Conservation (phyloP, 2,329 filamentous ascomycete species). For the Phialophora macrospora region DNA sequence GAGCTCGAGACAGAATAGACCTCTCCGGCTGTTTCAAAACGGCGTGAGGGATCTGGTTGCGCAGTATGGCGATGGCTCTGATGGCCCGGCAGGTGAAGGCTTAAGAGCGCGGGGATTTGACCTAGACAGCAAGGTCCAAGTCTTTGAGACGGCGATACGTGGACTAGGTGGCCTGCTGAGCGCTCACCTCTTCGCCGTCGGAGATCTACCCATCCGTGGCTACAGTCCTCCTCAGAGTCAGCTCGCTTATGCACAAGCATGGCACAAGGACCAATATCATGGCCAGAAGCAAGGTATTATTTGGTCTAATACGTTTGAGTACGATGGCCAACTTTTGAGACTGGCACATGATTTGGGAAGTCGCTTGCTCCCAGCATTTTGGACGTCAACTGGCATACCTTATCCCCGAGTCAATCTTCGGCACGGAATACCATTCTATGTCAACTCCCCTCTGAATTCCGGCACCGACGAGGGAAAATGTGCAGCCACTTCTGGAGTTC, state of each 20-base stretch:
- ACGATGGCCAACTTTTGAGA: conserved; percentile 88
- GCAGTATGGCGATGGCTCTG: conserved; percentile 83
- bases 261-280: conserved; percentile 44
- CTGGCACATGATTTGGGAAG: conserved; percentile 84
- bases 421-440: conserved; percentile 88
- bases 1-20: conserved; percentile 61
- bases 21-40: conserved; percentile 76
- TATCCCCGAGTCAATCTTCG: conserved; percentile 94
- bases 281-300: conserved; percentile 54
- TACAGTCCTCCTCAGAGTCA: conserved; percentile 63
- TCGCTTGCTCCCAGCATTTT: conserved; percentile 87
- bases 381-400: conserved; percentile 86
- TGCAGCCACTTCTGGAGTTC: conserved; percentile 43
- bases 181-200: conserved; percentile 89
- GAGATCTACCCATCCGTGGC: conserved; percentile 82
- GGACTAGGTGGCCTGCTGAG: conserved; percentile 89
- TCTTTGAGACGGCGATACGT: conserved; percentile 96
- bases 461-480: conserved; percentile 29
- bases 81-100: conserved; percentile 70
- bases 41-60: conserved; percentile 76
- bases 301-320: conserved; percentile 79
- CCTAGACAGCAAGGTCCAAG: conserved; percentile 95
- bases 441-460: conserved; percentile 76
- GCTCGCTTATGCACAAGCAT: conserved; percentile 47
- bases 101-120: conserved; percentile 81